Conservation (phyloP, 768 basidiomycete species). For the Termitomyces sp. region DNA sequence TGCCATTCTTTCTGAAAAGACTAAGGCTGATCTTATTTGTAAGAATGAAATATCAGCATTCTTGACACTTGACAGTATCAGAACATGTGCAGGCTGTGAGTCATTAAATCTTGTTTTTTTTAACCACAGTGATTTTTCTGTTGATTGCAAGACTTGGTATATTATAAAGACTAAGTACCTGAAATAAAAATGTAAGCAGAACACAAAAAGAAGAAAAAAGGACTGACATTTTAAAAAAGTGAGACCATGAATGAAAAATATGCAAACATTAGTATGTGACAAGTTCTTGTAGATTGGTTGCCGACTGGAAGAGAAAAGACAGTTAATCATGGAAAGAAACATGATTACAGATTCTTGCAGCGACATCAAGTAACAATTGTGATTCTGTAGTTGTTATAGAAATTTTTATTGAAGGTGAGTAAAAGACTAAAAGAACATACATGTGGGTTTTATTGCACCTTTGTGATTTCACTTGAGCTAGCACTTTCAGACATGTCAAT, state of each 20-base stretch:
- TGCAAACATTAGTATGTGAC: not conserved
- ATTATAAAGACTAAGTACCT: slow-evolving; percentile 7
- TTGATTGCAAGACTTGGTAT: slow-evolving; percentile 8
- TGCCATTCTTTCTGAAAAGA: slow-evolving; percentile 11
- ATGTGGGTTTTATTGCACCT: too few relatives aligned
- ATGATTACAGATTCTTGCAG: not conserved
- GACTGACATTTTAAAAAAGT: not conserved
- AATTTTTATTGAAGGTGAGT: too few relatives aligned
- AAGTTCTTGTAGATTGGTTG: too few relatives aligned
- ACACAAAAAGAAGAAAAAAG: too few relatives aligned
- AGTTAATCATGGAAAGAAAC: slow-evolving; percentile 3
- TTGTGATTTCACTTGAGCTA: too few relatives aligned
- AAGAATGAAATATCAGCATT: too few relatives aligned
- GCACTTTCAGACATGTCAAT: too few relatives aligned
- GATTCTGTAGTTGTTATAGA: not conserved
- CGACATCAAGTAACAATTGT: not conserved
- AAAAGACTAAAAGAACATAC: too few relatives aligned
- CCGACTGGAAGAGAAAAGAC: too few relatives aligned
- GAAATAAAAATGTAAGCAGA: too few relatives aligned
- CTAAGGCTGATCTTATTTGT: slow-evolving; percentile 10
- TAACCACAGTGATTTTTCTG: slow-evolving; percentile 4
- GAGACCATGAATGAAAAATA: not conserved
- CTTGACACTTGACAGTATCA: slow-evolving; percentile 19
- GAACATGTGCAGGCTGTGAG: slow-evolving; percentile 4
- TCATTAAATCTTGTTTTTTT: slow-evolving; percentile 2